These are phyloP conservation scores for Trichosporon sp. DNA, from an alignment of 1,284 basidiomycete species.

Conservation along the genomic window DNA sequence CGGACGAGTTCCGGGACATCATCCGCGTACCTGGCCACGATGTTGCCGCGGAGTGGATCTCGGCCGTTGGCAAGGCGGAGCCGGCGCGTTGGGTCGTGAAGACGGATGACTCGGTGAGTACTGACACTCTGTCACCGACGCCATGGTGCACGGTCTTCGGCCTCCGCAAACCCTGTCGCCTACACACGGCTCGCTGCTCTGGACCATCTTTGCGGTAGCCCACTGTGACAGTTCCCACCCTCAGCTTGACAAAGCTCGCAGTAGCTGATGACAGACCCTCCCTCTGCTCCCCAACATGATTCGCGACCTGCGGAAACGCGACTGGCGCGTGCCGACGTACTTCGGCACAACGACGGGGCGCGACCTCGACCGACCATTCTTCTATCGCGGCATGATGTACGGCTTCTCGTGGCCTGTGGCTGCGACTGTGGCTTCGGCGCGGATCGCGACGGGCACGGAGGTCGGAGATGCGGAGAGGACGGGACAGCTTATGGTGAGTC, in stretches of 20 bases:
- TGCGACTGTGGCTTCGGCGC: slow-evolving; percentile 32
- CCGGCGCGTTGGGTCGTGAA: slow-evolving; percentile 28
- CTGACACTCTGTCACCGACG: not conserved
- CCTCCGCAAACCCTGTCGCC: not conserved
- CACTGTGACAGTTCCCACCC: too few species aligned
- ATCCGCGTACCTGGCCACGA: slow-evolving; percentile 26
- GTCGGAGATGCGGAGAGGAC: slow-evolving; percentile 32
- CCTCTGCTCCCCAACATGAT: slow-evolving; percentile 36
- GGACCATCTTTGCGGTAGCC: too few species aligned
- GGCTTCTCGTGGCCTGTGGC: slow-evolving; percentile 37
- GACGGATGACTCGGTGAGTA: slow-evolving; percentile 20
- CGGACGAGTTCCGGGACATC: slow-evolving; percentile 34
- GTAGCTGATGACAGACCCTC: slow-evolving; percentile 30
- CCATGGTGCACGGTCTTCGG: not conserved
- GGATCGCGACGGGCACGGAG: slow-evolving; percentile 27
- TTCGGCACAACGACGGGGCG: slow-evolving; percentile 37
- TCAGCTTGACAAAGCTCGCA: too few species aligned
- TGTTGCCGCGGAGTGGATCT: slow-evolving; percentile 45
- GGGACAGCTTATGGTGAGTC: slow-evolving; percentile 40
- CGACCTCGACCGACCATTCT: slow-evolving; percentile 29
- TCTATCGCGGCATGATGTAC: slow-evolving; percentile 39
- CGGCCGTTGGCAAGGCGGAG: slow-evolving; percentile 22
- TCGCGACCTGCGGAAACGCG: slow-evolving; percentile 30
- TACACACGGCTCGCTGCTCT: too few species aligned
- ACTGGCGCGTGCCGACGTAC: slow-evolving; percentile 33